These are phyloP conservation scores for Pseudogymnoascus sp. DNA, from an alignment of 2,329 filamentous ascomycete species.

Conservation along the genomic window DNA sequence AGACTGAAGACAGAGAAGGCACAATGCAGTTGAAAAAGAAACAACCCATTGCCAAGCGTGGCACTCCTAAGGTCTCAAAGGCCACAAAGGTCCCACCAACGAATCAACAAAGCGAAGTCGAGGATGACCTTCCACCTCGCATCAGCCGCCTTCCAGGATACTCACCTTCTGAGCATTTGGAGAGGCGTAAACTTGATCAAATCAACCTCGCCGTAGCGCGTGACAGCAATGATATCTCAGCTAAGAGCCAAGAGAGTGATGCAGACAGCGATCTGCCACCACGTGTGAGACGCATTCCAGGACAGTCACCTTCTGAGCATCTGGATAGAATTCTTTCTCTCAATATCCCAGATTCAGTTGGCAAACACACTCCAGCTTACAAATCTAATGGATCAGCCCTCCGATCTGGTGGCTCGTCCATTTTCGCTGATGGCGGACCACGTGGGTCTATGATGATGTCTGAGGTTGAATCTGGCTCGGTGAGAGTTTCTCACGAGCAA, in stretches of 20 bases:
- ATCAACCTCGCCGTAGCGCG: not conserved
- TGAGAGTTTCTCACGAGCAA: slow-evolving; percentile 22
- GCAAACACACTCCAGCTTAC: not conserved
- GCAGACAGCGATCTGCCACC: not conserved
- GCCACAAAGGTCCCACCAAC: not conserved
- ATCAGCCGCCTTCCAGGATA: not conserved
- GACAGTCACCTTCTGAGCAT: slow-evolving; percentile 7
- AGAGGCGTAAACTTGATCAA: not conserved
- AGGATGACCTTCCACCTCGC: not conserved
- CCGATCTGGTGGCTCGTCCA: not conserved
- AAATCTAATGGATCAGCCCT: not conserved
- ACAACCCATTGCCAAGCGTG: not conserved
- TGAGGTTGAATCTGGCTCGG: not conserved
- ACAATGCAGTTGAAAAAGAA: not conserved
- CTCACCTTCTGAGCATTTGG: not conserved
- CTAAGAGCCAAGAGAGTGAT: not conserved
- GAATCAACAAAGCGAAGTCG: not conserved
- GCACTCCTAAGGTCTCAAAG: not conserved
- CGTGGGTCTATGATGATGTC: not conserved
- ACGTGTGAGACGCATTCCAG: not conserved
- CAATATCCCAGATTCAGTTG: not conserved
- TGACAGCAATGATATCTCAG: not conserved
- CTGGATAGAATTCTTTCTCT: not conserved
- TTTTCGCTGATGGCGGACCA: not conserved
- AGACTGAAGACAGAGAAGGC: not conserved